Evolutionary conservation across 23 red algal genomes (phyloP).

Genomic region (Gracilaria gracilis): DNA sequence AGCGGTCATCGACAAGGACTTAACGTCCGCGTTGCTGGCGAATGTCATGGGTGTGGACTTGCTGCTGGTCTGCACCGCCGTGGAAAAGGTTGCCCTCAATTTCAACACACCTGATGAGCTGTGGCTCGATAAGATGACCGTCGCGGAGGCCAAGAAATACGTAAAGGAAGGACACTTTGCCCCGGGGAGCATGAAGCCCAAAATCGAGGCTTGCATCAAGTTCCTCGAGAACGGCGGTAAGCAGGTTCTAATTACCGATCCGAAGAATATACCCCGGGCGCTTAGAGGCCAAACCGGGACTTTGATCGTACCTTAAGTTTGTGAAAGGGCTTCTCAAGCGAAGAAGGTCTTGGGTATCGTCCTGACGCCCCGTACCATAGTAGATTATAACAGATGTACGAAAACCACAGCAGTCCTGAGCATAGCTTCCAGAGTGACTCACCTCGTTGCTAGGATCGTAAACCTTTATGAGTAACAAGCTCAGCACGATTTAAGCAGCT

Average conservation of each 20-base stretch:
- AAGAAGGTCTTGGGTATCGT: no score
- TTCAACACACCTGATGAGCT: slow-evolving; percentile 6
- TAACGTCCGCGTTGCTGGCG: slow-evolving; percentile 27
- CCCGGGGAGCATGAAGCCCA: slow-evolving; percentile 49
- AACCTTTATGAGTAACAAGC: no score
- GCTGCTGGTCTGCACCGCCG: slow-evolving; percentile 43
- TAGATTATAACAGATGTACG: not conserved
- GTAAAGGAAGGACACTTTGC: slow-evolving; percentile 21
- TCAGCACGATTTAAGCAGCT: no score
- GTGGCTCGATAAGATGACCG: slow-evolving; percentile 36
- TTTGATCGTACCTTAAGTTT: slow-evolving; percentile 1
- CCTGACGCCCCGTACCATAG: no score
- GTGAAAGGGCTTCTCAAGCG: no score
- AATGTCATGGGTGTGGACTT: slow-evolving; percentile 45
- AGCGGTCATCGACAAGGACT: slow-evolving; percentile 61
- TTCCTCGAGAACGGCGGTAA: slow-evolving; percentile 21
- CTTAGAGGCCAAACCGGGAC: slow-evolving; percentile 34
- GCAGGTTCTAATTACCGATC: slow-evolving; percentile 28
- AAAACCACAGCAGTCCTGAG: not conserved
- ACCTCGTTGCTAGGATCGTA: not conserved
- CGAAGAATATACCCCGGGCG: slow-evolving; percentile 5
- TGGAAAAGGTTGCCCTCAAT: slow-evolving; percentile 31
- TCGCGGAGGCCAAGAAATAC: slow-evolving; percentile 14
- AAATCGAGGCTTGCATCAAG: slow-evolving; percentile 47
- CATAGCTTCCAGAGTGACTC: not conserved